Percentiles rank a stretch among this genome's conserved stretches.
Conservation (phyloP, 192 early-diverging fungal species). For the Umbelopsis sp. region DNA sequence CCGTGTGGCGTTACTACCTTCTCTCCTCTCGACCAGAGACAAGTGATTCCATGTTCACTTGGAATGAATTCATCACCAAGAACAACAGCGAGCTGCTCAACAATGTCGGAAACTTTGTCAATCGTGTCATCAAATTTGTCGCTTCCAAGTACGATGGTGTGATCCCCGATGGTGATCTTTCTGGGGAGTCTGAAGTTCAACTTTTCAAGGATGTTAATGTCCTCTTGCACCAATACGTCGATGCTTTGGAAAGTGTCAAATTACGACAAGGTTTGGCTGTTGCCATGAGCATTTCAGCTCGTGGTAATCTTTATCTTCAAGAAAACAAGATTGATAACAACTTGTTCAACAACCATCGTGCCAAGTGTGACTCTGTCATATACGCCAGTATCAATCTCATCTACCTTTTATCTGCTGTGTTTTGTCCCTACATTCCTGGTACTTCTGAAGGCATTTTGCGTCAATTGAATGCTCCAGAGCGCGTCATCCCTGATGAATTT, state of each 20-base stretch:
- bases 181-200: conserved; percentile 62
- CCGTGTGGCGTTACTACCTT: conserved; percentile 98
- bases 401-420: conserved; percentile 84
- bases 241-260: conserved; percentile 81
- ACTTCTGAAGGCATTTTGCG: conserved; percentile 76
- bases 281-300: conserved; percentile 94
- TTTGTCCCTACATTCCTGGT: conserved; percentile 93
- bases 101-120: conserved; percentile 98
- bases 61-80: conserved; percentile 88
- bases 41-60: conserved; percentile 88
- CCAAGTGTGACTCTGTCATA: conserved; percentile 87
- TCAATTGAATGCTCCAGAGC: conserved; percentile 84
- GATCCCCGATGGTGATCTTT: conserved; percentile 63
- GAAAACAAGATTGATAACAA: conserved; percentile 90
- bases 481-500: conserved; percentile 78
- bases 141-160: conserved; percentile 88
- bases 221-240: conserved; percentile 74
- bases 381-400: conserved; percentile 81
- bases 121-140: conserved; percentile 94
- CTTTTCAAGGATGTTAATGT: conserved; percentile 85
- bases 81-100: conserved; percentile 96
- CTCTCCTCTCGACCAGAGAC: conserved; percentile 92
- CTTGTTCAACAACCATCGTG: conserved; percentile 76
- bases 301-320: conserved; percentile 95
- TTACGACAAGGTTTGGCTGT: conserved; percentile 77